Base-by-base conservation (phyloP, 768 basidiomycete genomes). In the Leucocoprinus leucothites region DNA sequence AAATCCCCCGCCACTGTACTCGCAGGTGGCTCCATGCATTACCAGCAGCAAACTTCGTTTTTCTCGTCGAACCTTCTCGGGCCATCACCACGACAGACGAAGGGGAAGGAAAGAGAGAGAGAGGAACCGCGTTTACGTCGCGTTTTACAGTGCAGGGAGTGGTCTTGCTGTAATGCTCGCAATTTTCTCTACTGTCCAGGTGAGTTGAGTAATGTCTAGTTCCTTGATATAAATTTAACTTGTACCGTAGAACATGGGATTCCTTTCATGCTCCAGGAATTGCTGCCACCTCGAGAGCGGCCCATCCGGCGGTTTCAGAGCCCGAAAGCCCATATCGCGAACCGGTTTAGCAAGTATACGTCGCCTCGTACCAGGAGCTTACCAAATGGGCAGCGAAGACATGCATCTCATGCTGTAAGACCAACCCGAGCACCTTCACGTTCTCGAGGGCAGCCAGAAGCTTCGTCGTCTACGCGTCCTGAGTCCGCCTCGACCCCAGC, bases 111-210 rank as follows among this genome's bases (percentile, higher is more conserved):
- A 19, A 55, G 28, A 67, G 79, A 74, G 61, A 79, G 71, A 62
- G 75, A 71, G 19, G 57, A 62, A 45, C 64, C 69, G 42, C 58
- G 63, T 34, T 55, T 61, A 34, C 58, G 65, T 47, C 44, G 64
- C 60, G 65, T 71, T n/a, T 63, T 68, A 40, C 67, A 69, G 49
- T 76, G 73, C 62, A 67, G 74, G 53, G 76, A 74, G 58, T 77
- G 80, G 72, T 74, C 77, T 51, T 81, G 73, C 65, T 70, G 73
- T 48, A 51, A 63, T 21, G 67, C 71, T 49, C 75, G 71, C 48
- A 77, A 82, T 62, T 74, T 77, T 2, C 60, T 79, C 6, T 80
- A 75, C 72, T 79, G 76, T 63, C 73, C 78, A 61, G 69, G 82
- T 82, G 65, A 61, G 75, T 74, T 35, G 51, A 58, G 42, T 52